Evolutionary conservation across 2,329 filamentous ascomycete species (phyloP), one percentile per base, ranked within the genome.

Genomic region (Diaporthe aspalathi): DNA sequence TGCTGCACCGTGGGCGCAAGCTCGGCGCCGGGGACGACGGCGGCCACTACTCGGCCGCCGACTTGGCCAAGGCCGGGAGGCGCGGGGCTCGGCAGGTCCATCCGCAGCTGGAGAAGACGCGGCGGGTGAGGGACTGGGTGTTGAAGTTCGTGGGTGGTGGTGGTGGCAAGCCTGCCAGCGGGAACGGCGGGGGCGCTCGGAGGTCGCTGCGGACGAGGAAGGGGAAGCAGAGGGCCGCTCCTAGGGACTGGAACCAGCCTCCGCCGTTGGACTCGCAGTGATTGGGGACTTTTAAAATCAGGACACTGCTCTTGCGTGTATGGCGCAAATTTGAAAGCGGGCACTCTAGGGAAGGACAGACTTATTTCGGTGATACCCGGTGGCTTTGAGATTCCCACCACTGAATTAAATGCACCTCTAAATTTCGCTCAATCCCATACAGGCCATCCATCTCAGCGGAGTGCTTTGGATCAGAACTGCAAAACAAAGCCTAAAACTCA

Each of bases 101-200:
- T 72, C 85, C 85, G 22, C 88, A 93, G 76, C 76, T 90, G 9
- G 83, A 85, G 35, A 95, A 93, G 80, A 87, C 92, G 29, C 86
- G 83, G 74, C 85, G 85, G 60, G 93, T 97, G 45, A 89, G 88
- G 75, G 89, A 92, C 74, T 98, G 94, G 94, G 89, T 94, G 11
- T 80, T 90, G 70, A 84, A 85, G 47, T 96, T 95, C 80, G 90
- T 97, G 5, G 85, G 84, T 4, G 78, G 78, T 20, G 29, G n/a
- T 4, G 78, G 78, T 20, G 29, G n/a, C 9, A 38, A 32, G 29
- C 52, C 29, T 8, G 47, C 47, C 1, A 82, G 80, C 56, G 74
- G 68, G 1, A 73, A 50, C n/a, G 73, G 40, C 14, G 68, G 76
- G n/a, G 45, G 57, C 14, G 20, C 38, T 9, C 40, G 45, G 14